Evolutionary conservation across 257 asterid genomes (phyloP).

Genomic region (Lantana camara): DNA sequence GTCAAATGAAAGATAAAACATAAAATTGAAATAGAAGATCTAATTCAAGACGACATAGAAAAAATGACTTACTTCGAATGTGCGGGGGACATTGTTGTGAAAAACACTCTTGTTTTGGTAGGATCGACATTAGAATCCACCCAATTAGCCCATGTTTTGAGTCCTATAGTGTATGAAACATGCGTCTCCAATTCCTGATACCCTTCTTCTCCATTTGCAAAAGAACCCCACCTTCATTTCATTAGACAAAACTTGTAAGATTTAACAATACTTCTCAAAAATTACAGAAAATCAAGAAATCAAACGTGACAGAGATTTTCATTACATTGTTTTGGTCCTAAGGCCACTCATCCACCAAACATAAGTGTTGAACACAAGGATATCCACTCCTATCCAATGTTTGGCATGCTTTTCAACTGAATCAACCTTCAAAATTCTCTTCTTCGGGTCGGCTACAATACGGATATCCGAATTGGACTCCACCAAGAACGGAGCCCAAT

Average conservation of each 20-base stretch:
- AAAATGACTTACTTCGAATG: constrained; percentile 74
- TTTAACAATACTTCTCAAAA: neutral
- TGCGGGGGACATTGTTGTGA: constrained; percentile 86
- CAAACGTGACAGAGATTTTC: constrained; percentile 25
- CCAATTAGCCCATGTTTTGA: constrained; percentile 97
- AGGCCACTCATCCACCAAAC: constrained; percentile 98
- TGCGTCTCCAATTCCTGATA: constrained; percentile 65
- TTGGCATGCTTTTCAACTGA: constrained; percentile 78
- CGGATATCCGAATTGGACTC: constrained; percentile 76
- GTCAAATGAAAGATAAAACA: no score
- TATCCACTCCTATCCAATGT: constrained; percentile 79
- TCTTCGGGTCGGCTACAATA: constrained; percentile 59
- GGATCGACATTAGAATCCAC: constrained; percentile 80
- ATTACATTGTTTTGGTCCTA: constrained; percentile 72
- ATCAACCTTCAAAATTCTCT: constrained; percentile 78
- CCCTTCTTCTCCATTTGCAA: constrained; percentile 81
- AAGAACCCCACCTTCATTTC: constrained; percentile 79
- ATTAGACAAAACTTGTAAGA: neutral
- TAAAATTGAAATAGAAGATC: no score
- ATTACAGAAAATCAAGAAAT: neutral
- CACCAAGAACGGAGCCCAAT: constrained; percentile 88
- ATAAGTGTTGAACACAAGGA: constrained; percentile 80
- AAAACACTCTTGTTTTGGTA: constrained; percentile 68
- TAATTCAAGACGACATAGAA: no score
- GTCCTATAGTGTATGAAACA: constrained; percentile 67